Conservation (phyloP, 2,329 filamentous ascomycete genomes). For the Fonsecaea pugnacius region DNA sequence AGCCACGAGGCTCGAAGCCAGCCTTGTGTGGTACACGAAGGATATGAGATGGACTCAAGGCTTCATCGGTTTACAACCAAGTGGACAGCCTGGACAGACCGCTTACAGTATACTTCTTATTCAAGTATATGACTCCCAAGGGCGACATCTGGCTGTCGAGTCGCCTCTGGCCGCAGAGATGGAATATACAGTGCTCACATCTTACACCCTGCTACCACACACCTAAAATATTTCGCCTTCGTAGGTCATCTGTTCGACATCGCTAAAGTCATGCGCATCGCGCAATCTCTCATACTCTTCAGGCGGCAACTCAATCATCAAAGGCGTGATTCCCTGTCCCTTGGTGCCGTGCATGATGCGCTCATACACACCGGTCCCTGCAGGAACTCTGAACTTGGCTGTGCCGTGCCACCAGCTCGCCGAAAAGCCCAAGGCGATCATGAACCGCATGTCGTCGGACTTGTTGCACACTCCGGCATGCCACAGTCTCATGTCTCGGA, state of each 20-base stretch:
- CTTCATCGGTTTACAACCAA: too few relatives aligned
- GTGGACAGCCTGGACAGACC: too few relatives aligned
- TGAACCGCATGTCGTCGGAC: conserved; percentile 56
- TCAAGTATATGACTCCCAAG: neutral
- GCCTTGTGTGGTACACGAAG: neutral
- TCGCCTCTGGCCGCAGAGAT: neutral
- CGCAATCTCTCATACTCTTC: conserved; percentile 26
- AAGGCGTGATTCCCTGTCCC: conserved; percentile 19
- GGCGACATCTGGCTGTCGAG: neutral
- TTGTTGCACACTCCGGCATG: conserved; percentile 67
- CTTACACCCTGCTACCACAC: neutral
- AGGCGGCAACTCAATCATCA: conserved; percentile 20
- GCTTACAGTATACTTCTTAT: neutral
- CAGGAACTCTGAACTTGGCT: conserved; percentile 19
- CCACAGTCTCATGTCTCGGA: conserved; percentile 66
- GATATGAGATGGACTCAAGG: neutral
- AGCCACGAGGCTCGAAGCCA: neutral
- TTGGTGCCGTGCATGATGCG: conserved; percentile 24
- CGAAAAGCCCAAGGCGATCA: conserved; percentile 48
- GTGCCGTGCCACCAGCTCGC: conserved; percentile 31
- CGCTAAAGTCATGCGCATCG: conserved; percentile 25
- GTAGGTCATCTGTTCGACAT: conserved; percentile 28
- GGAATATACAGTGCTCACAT: neutral
- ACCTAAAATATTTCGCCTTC: conserved; percentile 23
- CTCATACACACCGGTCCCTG: conserved; percentile 20